phyloP scores from a whole-genome alignment of 2,329 filamentous ascomycete species.

The Fusarium haematococcum region DNA sequence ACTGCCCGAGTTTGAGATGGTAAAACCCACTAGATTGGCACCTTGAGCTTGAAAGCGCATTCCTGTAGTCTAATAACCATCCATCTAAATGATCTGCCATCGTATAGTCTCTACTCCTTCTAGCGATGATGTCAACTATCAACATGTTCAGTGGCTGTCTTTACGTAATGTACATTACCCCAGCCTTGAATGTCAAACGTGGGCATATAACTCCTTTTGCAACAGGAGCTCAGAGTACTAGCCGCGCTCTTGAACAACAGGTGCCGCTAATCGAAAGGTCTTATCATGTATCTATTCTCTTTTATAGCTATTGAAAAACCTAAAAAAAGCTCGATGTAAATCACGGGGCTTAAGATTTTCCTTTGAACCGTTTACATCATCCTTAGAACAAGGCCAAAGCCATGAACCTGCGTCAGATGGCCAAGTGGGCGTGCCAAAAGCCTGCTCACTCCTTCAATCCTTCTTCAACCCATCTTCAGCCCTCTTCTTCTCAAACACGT shows the following conservation, averaged over 20 bases:
- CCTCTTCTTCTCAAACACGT: background rate
- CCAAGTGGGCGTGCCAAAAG: background rate
- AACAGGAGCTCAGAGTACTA: too few relatives aligned
- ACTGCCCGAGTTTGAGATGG: background rate
- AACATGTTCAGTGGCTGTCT: too few relatives aligned
- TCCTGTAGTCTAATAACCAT: too few relatives aligned
- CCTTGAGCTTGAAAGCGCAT: too few relatives aligned
- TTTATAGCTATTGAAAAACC: background rate
- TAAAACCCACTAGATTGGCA: too few relatives aligned
- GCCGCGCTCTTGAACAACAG: background rate
- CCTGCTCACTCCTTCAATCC: background rate
- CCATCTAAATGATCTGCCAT: too few relatives aligned
- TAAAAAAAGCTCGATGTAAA: background rate
- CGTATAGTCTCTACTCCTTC: too few relatives aligned
- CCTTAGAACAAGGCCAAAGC: background rate
- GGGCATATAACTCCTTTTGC: too few relatives aligned
- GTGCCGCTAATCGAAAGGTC: background rate
- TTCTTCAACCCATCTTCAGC: background rate
- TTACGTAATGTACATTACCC: too few relatives aligned
- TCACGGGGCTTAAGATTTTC: rapidly evolving
- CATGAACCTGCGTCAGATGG: background rate
- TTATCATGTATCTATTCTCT: background rate
- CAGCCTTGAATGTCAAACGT: too few relatives aligned
- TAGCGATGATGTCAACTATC: too few relatives aligned
- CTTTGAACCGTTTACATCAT: background rate